phyloP scores from a whole-genome alignment of 768 basidiomycete genomes.

The Leucocoprinus sp. region DNA sequence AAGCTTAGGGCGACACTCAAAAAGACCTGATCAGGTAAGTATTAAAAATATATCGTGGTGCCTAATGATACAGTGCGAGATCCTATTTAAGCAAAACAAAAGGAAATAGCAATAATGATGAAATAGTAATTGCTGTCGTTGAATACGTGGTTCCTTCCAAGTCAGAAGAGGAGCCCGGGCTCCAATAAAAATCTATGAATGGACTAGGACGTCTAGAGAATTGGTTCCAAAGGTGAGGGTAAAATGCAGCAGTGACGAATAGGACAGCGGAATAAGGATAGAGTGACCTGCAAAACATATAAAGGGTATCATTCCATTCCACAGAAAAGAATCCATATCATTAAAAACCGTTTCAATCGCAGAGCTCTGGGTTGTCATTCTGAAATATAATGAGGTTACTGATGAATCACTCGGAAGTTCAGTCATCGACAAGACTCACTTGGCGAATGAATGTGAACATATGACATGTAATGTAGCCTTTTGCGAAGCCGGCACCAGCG shows the following conservation, averaged over 20 bases:
- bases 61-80: constrained; percentile 8
- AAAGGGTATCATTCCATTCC: constrained; percentile 2
- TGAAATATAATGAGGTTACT: constrained; percentile 16
- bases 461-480: constrained; percentile 76
- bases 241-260: neutral
- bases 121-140: neutral
- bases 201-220: neutral
- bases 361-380: constrained; percentile 42
- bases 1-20: no score
- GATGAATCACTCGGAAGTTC: neutral
- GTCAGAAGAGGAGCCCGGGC: neutral
- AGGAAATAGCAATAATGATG: constrained; percentile 1
- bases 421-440: constrained; percentile 27
- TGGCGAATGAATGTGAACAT: constrained; percentile 70
- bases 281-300: neutral
- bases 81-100: constrained; percentile 5
- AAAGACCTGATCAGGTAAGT: no score
- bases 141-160: constrained; percentile 6
- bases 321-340: neutral
- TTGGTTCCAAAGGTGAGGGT: neutral
- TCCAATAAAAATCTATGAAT: constrained; percentile 1
- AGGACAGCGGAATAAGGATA: constrained; percentile 8
- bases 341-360: constrained; percentile 30
- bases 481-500: constrained; percentile 71
- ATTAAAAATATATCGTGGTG: neutral